Conservation (phyloP, 2,329 filamentous ascomycete species). For the Nothomitra cinnamomea region DNA sequence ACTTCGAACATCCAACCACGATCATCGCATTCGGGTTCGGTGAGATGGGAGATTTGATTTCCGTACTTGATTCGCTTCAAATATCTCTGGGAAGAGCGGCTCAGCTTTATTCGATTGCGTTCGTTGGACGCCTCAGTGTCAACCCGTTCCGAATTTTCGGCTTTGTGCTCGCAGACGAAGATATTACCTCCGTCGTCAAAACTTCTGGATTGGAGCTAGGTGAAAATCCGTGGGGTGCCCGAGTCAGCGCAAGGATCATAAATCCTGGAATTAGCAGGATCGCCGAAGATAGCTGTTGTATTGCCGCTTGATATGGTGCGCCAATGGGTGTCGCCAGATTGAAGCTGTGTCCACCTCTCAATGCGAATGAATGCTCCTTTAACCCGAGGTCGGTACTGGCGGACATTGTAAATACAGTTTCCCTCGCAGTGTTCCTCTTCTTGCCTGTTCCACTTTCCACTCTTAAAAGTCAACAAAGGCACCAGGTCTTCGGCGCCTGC, state of each 20-base stretch:
- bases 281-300: constrained; percentile 9
- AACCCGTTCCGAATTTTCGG: too few species aligned
- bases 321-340: constrained; percentile 12
- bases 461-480: constrained; percentile 9
- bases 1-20: constrained; percentile 19
- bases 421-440: background rate
- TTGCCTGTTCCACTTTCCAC: background rate
- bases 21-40: background rate
- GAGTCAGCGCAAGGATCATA: background rate
- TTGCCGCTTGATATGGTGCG: constrained; percentile 11
- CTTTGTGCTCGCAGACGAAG: constrained; percentile 14
- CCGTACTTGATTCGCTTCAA: too few species aligned
- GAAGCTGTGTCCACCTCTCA: constrained; percentile 9
- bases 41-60: constrained; percentile 6
- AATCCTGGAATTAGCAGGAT: background rate
- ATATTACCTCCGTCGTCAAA: constrained; percentile 15
- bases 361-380: constrained; percentile 8
- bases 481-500: constrained; percentile 16
- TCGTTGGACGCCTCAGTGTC: too few species aligned
- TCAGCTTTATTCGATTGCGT: too few species aligned
- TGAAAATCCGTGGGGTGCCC: constrained; percentile 9
- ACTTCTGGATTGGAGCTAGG: constrained; percentile 13
- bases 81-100: too few species aligned
- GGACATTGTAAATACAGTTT: background rate
- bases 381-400: background rate